These are phyloP conservation scores for Cercophora sp. DNA, from an alignment of 495 filamentous ascomycete species.

Conservation along the genomic window DNA sequence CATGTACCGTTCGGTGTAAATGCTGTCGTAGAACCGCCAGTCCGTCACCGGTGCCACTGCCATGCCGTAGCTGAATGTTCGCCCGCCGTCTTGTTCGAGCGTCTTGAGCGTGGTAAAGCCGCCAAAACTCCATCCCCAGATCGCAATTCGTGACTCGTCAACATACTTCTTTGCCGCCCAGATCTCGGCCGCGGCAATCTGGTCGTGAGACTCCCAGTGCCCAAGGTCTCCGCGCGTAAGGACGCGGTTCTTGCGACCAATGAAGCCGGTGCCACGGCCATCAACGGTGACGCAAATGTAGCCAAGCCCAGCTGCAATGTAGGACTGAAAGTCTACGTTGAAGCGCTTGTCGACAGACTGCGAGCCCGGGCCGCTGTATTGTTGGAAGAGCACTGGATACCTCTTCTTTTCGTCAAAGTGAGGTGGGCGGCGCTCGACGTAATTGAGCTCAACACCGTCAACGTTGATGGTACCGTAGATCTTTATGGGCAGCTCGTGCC, in stretches of 20 bases:
- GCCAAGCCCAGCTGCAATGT: slow-evolving; percentile 78
- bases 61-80: slow-evolving; percentile 94
- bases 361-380: slow-evolving; percentile 88
- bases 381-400: slow-evolving; percentile 90
- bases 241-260: slow-evolving; percentile 77
- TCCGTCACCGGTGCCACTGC: slow-evolving; percentile 96
- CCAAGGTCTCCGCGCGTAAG: slow-evolving; percentile 81
- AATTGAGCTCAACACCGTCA: slow-evolving; percentile 65
- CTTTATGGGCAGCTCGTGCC: slow-evolving; percentile 78
- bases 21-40: slow-evolving; percentile 92
- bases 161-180: slow-evolving; percentile 82
- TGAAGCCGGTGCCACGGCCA: slow-evolving; percentile 86
- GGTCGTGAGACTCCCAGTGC: slow-evolving; percentile 78
- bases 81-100: slow-evolving; percentile 81
- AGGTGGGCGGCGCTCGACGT: slow-evolving; percentile 84
- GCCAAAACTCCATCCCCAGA: slow-evolving; percentile 98
- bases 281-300: slow-evolving; percentile 96
- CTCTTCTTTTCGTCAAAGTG: slow-evolving; percentile 81
- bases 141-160: slow-evolving; percentile 75
- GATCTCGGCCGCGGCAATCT: slow-evolving; percentile 84
- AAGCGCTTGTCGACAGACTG: slow-evolving; percentile 82
- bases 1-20: slow-evolving; percentile 97
- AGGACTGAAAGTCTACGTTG: slow-evolving; percentile 83
- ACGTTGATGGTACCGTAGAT: slow-evolving; percentile 82
- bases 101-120: slow-evolving; percentile 98